Conservation (phyloP, 2,329 filamentous ascomycete species). For the Cryphonectria radicalis region DNA sequence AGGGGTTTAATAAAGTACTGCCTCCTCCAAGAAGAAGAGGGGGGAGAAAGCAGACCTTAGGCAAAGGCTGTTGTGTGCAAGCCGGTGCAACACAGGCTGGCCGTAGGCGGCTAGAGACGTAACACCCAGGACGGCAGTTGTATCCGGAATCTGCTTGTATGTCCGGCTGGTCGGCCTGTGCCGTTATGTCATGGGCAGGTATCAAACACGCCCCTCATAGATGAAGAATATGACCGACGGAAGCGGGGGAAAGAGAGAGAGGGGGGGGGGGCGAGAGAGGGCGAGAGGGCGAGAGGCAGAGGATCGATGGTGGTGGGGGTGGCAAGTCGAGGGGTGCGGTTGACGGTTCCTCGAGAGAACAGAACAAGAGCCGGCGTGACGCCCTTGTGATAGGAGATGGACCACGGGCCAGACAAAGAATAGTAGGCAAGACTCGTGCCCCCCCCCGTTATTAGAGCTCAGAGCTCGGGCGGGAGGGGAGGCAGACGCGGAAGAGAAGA, state of each 20-base stretch:
- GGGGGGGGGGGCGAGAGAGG: too few species aligned
- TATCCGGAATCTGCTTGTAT: slow-evolving; percentile 4
- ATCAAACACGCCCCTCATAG: too few species aligned
- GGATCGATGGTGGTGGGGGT: not conserved
- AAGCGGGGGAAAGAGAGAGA: too few species aligned
- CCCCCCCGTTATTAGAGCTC: not conserved
- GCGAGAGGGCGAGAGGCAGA: not conserved
- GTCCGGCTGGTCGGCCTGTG: not conserved
- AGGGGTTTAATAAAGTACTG: slow-evolving; percentile 4
- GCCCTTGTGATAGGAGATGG: not conserved
- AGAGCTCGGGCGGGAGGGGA: too few species aligned
- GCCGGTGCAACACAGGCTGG: slow-evolving; percentile 2
- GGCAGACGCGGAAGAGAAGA: not conserved
- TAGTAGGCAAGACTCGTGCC: not conserved
- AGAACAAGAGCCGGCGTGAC: not conserved
- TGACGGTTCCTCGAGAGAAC: not conserved
- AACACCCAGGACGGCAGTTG: slow-evolving; percentile 7
- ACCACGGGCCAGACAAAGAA: slow-evolving; percentile 1
- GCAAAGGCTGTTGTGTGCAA: slow-evolving; percentile 9
- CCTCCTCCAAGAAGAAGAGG: not conserved
- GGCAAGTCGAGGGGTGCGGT: too few species aligned
- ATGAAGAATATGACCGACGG: too few species aligned
- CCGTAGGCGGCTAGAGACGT: slow-evolving; percentile 4
- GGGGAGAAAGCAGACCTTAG: too few species aligned
- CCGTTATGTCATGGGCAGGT: not conserved